These are phyloP conservation scores for Amanita inopinata DNA, from an alignment of 768 basidiomycete genomes.

Conservation along the genomic window DNA sequence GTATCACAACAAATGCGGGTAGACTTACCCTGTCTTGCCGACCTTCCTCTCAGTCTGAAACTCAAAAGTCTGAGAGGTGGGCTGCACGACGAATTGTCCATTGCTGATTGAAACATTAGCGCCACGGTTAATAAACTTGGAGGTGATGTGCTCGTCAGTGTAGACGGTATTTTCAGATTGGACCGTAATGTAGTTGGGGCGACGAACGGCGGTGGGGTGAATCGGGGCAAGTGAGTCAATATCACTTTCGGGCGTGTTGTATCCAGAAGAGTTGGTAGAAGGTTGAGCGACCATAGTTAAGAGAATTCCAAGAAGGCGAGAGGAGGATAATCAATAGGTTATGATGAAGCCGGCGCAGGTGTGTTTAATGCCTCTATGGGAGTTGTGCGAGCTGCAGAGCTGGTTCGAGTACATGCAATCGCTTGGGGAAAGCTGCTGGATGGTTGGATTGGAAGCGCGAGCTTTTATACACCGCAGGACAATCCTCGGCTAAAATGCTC, in stretches of 20 bases:
- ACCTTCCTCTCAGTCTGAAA: conserved; percentile 86
- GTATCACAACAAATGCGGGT: conserved; percentile 6
- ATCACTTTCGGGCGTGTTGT: conserved; percentile 62
- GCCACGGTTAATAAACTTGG: conserved; percentile 76
- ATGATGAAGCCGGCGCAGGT: conserved; percentile 60
- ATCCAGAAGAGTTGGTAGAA: conserved; percentile 48
- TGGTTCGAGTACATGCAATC: conserved; percentile 94
- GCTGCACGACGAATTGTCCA: conserved; percentile 72
- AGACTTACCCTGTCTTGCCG: conserved; percentile 81
- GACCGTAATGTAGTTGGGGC: conserved; percentile 67
- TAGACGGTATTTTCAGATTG: conserved; percentile 76
- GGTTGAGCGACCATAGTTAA: conserved; percentile 40
- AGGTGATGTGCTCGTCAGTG: conserved; percentile 72
- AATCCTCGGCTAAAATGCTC: no score
- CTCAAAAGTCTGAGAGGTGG: conserved; percentile 74
- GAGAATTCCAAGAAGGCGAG: no score
- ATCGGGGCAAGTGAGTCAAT: conserved; percentile 60
- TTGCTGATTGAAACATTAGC: conserved; percentile 58
- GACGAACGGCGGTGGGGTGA: conserved; percentile 81
- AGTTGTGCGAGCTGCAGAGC: conserved; percentile 83
- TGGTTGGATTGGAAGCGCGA: not conserved
- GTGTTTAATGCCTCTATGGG: conserved; percentile 82
- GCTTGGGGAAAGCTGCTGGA: conserved; percentile 22
- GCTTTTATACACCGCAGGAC: no score
- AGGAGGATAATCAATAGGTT: conserved; percentile 26